A percentile compares a stretch with the other conserved stretches of the same genome.
phyloP scores from a whole-genome alignment of 176 grass and related monocot species.

The sorghum (Sorghum bicolor) region Sorghum_bicolor_NCBIv3 NC_012872.2:1960501-1961000 shows the following conservation, averaged over 20 bases:
- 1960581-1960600: conserved; percentile 20
- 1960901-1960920: background rate
- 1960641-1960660: conserved; percentile 86
- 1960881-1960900: too few species aligned
- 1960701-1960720: conserved; percentile 94
- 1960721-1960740: conserved; percentile 86
- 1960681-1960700: conserved; percentile 84
- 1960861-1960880: too few species aligned
- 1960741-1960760: conserved; percentile 79
- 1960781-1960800: conserved; percentile 80
- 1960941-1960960: too few species aligned
- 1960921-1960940: too few species aligned
- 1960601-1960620: conserved; percentile 51
- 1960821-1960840: conserved; percentile 86
- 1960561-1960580: conserved; percentile 30
- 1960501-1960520: conserved; percentile 70
- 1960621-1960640: conserved; percentile 73
- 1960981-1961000: background rate
- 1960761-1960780: conserved; percentile 47
- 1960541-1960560: conserved; percentile 86
- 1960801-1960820: conserved; percentile 77
- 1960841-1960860: background rate
- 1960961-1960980: too few species aligned
- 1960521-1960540: conserved; percentile 48
- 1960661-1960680: conserved; percentile 8